phyloP scores from a whole-genome alignment of 371 early-diverging fungal genomes.

The Mucor ambiguus region DNA sequence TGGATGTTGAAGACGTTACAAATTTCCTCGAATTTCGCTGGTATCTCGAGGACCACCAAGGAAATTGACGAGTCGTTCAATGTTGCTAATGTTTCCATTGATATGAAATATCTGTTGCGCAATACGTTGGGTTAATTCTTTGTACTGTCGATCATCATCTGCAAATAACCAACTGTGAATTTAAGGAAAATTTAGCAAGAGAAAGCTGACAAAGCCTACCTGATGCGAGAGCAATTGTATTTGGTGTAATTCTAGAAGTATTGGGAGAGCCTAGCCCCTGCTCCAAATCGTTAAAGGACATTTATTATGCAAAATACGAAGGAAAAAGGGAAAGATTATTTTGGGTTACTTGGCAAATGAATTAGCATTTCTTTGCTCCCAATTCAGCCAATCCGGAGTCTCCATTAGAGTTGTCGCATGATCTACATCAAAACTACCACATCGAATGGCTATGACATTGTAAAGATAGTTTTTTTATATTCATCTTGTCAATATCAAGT shows the following conservation, averaged over 20 bases:
- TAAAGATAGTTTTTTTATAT: too few species aligned
- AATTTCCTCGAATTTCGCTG: conserved; percentile 66
- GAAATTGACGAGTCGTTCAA: conserved; percentile 75
- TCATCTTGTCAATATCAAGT: neutral
- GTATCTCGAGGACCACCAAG: conserved; percentile 84
- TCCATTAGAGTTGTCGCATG: neutral
- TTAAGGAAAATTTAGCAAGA: neutral
- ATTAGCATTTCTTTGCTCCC: neutral
- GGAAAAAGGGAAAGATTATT: conserved; percentile 3
- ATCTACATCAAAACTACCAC: neutral
- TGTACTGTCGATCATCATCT: conserved; percentile 59
- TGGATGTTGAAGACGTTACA: conserved; percentile 51
- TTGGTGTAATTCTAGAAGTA: neutral
- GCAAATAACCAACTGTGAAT: neutral
- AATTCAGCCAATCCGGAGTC: neutral
- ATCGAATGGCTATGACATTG: neutral
- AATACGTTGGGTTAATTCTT: conserved; percentile 54
- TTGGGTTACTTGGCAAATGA: neutral
- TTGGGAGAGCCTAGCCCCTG: conserved; percentile 40
- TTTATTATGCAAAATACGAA: conserved; percentile 16
- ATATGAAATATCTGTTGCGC: conserved; percentile 78
- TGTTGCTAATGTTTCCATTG: conserved; percentile 78
- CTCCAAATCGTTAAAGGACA: conserved; percentile 64
- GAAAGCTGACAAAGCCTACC: neutral
- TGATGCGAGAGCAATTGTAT: neutral